phyloP scores from a whole-genome alignment of 495 filamentous ascomycete genomes.

The Neurospora sp. region DNA sequence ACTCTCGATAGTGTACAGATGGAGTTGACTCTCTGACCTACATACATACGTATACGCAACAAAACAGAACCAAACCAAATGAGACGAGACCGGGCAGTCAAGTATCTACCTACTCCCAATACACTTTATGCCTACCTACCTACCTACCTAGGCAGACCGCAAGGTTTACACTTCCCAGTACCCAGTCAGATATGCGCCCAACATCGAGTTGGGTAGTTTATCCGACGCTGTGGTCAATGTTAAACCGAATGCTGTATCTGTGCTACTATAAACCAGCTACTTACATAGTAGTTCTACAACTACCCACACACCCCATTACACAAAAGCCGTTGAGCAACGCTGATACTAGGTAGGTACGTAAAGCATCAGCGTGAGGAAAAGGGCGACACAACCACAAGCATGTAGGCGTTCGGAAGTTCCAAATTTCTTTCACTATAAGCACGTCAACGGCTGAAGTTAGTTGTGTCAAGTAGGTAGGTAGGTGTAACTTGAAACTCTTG shows the following conservation, averaged over 20 bases:
- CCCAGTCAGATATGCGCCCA: background rate
- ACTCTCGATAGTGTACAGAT: background rate
- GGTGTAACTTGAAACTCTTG: no score
- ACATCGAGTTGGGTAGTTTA: background rate
- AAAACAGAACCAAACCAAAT: background rate
- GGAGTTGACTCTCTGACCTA: background rate
- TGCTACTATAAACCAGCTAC: no score
- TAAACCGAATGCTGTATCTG: background rate
- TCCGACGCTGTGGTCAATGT: background rate
- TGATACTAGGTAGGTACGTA: background rate
- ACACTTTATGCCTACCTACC: background rate
- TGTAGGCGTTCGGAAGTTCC: no score
- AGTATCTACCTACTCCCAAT: background rate
- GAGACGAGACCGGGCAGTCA: background rate
- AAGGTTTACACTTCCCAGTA: background rate
- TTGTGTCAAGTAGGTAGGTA: no score
- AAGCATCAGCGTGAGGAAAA: background rate
- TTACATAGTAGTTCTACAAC: no score
- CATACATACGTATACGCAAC: background rate
- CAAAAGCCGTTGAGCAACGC: background rate
- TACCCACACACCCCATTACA: background rate
- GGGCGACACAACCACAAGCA: background rate
- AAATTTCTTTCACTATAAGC: no score
- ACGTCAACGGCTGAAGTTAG: no score
- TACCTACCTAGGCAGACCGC: background rate